phyloP scores from a whole-genome alignment of 768 basidiomycete genomes.

The Xanthoconium purpureum region DNA sequence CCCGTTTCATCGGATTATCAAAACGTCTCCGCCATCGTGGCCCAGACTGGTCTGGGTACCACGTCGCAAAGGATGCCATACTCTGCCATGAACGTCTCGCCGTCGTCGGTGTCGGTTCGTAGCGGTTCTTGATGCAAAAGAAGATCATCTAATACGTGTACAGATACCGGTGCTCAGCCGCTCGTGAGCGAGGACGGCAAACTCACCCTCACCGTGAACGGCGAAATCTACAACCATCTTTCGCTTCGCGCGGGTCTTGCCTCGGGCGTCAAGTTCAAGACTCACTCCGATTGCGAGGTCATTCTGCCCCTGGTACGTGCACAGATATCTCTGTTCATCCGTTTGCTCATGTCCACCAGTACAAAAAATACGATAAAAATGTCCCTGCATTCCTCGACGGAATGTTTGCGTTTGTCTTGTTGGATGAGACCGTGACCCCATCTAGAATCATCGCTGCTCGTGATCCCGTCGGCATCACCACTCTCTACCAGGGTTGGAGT shows the following conservation, averaged over 20 bases:
- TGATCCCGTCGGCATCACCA: conserved; percentile 97
- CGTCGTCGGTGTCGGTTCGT: conserved; percentile 93
- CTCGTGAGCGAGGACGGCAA: conserved; percentile 84
- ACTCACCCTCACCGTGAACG: conserved; percentile 87
- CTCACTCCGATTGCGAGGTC: conserved; percentile 97
- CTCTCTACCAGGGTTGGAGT: conserved; percentile 96
- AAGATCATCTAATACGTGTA: not conserved
- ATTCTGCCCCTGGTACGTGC: conserved; percentile 82
- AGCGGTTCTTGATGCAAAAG: not conserved
- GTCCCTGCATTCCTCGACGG: conserved; percentile 86
- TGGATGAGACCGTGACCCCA: conserved; percentile 90
- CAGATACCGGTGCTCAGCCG: conserved; percentile 97
- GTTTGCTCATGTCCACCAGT: conserved; percentile 45
- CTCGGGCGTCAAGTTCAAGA: conserved; percentile 79
- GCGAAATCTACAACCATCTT: conserved; percentile 98
- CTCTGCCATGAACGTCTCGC: conserved; percentile 96
- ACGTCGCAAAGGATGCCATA: conserved; percentile 75
- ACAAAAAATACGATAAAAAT: conserved; percentile 74
- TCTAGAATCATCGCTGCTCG: conserved; percentile 92
- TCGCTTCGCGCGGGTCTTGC: conserved; percentile 68
- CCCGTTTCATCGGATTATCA: conserved; percentile 77
- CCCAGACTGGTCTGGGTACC: conserved; percentile 98
- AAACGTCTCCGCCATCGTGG: conserved; percentile 92
- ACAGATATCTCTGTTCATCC: not conserved
- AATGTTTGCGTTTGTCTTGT: conserved; percentile 97